A percentile compares a stretch with the other conserved stretches of the same genome.
These are phyloP conservation scores for Sclerotinia borealis DNA, from an alignment of 2,329 filamentous ascomycete genomes.

Conservation along the genomic window DNA sequence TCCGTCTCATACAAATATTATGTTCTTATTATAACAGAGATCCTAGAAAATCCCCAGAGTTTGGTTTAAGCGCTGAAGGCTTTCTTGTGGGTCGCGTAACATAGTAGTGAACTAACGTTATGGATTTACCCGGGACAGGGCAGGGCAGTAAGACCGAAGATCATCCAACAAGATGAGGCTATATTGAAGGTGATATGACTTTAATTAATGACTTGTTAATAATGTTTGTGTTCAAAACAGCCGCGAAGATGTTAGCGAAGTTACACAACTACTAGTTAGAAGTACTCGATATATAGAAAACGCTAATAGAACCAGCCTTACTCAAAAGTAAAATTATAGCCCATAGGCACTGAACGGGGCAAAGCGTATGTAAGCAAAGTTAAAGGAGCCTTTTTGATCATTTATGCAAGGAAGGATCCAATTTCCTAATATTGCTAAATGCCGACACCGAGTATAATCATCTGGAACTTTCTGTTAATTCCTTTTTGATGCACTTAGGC, in stretches of 20 bases:
- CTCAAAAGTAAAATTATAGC: not conserved
- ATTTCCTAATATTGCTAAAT: not conserved
- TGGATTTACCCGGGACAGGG: not conserved
- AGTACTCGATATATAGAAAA: not conserved
- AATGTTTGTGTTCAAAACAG: not conserved
- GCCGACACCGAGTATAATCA: not conserved
- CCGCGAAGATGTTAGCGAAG: conserved; percentile 3
- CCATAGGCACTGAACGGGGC: not conserved
- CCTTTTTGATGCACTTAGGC: not conserved
- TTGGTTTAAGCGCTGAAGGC: conserved; percentile 4
- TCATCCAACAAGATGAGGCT: not conserved
- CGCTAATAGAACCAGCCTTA: not conserved
- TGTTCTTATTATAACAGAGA: not conserved
- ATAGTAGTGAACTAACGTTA: not conserved
- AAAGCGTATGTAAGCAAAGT: not conserved
- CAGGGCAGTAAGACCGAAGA: not conserved
- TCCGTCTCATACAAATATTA: not conserved
- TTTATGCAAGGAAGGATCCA: conserved; percentile 3
- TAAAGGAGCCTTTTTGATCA: not conserved
- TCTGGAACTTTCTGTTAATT: not conserved
- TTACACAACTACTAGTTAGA: conserved; percentile 2
- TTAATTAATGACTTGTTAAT: not conserved
- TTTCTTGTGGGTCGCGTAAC: not conserved
- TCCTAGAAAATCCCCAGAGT: conserved; percentile 8
- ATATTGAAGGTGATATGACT: not conserved